Evolutionary conservation across 768 basidiomycete species (phyloP), one percentile per base, ranked within the genome.

Genomic region (Vishniacozyma victoriae): DNA sequence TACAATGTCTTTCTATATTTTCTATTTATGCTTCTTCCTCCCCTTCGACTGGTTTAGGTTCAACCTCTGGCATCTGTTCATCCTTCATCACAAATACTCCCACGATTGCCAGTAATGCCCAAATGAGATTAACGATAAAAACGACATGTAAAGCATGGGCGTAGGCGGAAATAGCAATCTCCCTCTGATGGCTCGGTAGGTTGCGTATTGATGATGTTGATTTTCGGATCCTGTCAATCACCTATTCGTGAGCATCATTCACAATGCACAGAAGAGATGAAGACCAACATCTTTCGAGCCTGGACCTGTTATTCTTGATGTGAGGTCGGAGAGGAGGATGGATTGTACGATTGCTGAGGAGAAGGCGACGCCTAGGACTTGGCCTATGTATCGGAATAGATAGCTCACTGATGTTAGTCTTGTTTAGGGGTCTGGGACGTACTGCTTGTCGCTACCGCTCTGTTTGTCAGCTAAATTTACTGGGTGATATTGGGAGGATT

Each of bases 361-460:
- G 38, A 92, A 75, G 60, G 87, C 86, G 45, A 99, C 93, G 27
- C 93, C 95, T 46, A 96, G 78, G 19, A 95, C 95, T 75, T 96
- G 93, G 2, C 92, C 92, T 15, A 87, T 86, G 6, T 89, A 91
- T 55, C 92, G 77, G 76, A 92, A 93, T 39, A 95, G 77, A 72
- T 97, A 97, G 25, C 86, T 87, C 61, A 92, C 90, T 93, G 59
- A 15, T 15, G n/a, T 15, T 15, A 31, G 44, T 51, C 53, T 33
- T 33, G 29, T 33, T 33, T 40, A 20, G 50, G 43, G 29, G 7
- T 12, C 26, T 22, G 14, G 20, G 56, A 76, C 85, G 75, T 74
- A 91, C 89, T 86, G 69, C 89, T 89, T 26, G 85, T 92, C 43
- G 87, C 88, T 35, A 93, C 82, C 11, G 67, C 61, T 13, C 59